These are phyloP conservation scores for Xerocomus spinulosus DNA, from an alignment of 768 basidiomycete species.

Conservation along the genomic window DNA sequence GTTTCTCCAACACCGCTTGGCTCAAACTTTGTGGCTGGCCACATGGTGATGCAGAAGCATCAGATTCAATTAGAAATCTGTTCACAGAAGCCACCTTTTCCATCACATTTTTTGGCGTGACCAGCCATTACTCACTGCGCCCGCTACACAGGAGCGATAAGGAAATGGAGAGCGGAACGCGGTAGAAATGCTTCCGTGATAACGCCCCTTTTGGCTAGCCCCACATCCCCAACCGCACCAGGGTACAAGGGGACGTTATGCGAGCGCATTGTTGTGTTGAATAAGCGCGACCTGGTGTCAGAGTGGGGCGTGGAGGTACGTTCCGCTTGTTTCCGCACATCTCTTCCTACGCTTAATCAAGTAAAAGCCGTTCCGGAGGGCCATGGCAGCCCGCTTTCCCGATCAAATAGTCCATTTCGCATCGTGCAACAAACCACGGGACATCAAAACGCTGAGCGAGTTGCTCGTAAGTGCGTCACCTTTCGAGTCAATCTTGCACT, in stretches of 20 bases:
- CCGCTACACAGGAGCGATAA: slow-evolving; percentile 47
- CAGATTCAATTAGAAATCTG: slow-evolving; percentile 6
- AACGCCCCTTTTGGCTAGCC: slow-evolving; percentile 31
- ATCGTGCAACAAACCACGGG: slow-evolving; percentile 62
- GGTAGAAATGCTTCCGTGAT: slow-evolving; percentile 49
- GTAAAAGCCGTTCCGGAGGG: slow-evolving; percentile 64
- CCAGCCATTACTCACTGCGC: slow-evolving; percentile 17
- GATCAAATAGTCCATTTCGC: slow-evolving; percentile 67
- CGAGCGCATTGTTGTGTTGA: slow-evolving; percentile 86
- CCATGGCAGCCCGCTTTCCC: slow-evolving; percentile 68
- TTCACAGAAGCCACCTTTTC: slow-evolving; percentile 6
- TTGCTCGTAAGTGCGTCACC: slow-evolving; percentile 67
- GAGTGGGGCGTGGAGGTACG: slow-evolving; percentile 81
- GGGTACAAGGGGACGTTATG: slow-evolving; percentile 51
- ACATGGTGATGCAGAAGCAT: slow-evolving; percentile 12
- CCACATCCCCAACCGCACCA: slow-evolving; percentile 2
- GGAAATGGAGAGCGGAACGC: slow-evolving; percentile 65
- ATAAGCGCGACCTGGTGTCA: slow-evolving; percentile 89
- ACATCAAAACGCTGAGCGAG: slow-evolving; percentile 60
- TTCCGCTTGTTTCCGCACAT: slow-evolving; percentile 7
- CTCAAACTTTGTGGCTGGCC: slow-evolving; percentile 6
- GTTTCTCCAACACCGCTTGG: slow-evolving; percentile 10
- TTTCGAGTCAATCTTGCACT: not conserved
- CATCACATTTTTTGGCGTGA: slow-evolving; percentile 10
- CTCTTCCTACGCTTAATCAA: slow-evolving; percentile 9